Evolutionary conservation across 2,329 filamentous ascomycete genomes (phyloP), one percentile per base, ranked within the genome.

Genomic region (Coniella vitis): DNA sequence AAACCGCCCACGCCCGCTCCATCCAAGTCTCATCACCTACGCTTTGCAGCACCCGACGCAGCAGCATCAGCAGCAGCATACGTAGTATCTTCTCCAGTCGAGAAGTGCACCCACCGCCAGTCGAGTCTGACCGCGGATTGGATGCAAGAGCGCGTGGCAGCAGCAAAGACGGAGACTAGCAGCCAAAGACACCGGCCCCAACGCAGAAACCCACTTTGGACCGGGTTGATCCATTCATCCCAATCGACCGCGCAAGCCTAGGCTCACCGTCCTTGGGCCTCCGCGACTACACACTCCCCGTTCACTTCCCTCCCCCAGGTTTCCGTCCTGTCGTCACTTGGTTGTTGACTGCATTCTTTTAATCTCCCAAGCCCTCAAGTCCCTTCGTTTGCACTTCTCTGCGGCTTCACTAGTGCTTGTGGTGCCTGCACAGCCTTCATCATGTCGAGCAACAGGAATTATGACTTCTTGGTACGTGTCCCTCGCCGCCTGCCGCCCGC

Each of bases 371-470:
- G 25, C 25, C n/a, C 25, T 29, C 25, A 10, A 29, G 5, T 29
- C 25, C 10, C 25, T 29, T 29, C 25, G 5, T 29, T 29, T 29
- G 25, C 25, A 29, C 25, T 19, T 7, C 20, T 20, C 29, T 19
- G 17, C 41, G 39, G 48, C 52, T 48, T 54, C 45, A 38, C 45
- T 29, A 48, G 38, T 5, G 25, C 25, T 5, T 10, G 5, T 36
- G 45, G 52, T 54, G 52, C 49, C 32, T 47, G 29, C 35, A 42
- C 41, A 36, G 38, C 43, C 38, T 49, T 57, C 69, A 76, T 65
- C 61, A 98, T 98, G 93, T 90, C 93, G 63, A 89, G 87, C 70
- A 94, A 91, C 77, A 84, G 93, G 71, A 98, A 98, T 77, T 98
- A 98, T 73, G 93, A 98, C 71, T 97, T 97, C 71, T 79, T 98